Evolutionary conservation across 345 rosid species (phyloP).

Genomic region (Leavenworthia alabamica): DNA sequence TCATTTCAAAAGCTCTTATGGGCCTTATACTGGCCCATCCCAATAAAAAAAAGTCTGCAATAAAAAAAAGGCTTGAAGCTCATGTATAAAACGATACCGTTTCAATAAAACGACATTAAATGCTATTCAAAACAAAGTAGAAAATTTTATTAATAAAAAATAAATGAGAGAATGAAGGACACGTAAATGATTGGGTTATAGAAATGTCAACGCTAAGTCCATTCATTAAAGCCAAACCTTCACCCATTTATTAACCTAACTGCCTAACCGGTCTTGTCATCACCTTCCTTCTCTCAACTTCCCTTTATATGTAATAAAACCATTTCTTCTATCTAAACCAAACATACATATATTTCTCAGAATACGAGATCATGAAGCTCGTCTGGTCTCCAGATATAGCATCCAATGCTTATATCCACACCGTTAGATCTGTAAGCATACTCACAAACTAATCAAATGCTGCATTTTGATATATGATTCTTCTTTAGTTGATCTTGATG

Average conservation of each 20-base stretch:
- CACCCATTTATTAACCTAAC: constrained; percentile 31
- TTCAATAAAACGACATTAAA: too few species aligned
- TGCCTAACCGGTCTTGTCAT: constrained; percentile 21
- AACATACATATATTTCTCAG: neutral
- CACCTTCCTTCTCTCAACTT: constrained; percentile 9
- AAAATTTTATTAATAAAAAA: neutral
- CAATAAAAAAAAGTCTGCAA: too few species aligned
- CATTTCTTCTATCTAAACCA: neutral
- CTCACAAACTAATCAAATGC: neutral
- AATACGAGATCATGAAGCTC: constrained; percentile 49
- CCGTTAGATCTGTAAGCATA: constrained; percentile 57
- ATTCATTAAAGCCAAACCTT: constrained; percentile 11
- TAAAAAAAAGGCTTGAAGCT: too few species aligned
- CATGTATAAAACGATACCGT: too few species aligned
- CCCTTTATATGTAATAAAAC: neutral
- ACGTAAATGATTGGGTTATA: constrained; percentile 7
- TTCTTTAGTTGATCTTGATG: neutral
- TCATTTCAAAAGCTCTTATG: neutral
- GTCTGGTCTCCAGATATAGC: constrained; percentile 84
- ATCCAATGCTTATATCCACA: constrained; percentile 57
- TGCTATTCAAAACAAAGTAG: neutral
- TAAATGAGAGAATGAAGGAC: constrained; percentile 11
- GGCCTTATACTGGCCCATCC: neutral
- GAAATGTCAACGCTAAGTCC: constrained; percentile 35
- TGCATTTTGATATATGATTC: neutral